Evolutionary conservation across 768 basidiomycete genomes (phyloP).

Genomic region (Lactarius evosmus): DNA sequence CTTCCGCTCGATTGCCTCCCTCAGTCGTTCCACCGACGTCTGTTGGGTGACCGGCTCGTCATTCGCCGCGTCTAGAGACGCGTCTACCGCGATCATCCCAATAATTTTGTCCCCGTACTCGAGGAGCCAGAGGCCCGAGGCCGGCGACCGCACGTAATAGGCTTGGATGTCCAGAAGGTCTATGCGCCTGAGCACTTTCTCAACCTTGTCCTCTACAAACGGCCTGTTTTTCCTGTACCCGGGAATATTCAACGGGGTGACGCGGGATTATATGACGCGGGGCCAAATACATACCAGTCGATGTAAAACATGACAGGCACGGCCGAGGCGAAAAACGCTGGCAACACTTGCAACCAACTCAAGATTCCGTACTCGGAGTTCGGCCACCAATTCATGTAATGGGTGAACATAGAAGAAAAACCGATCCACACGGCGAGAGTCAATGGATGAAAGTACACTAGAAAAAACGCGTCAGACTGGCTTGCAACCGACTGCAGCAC

Average conservation of each 20-base stretch:
- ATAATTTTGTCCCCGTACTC: conserved; percentile 57
- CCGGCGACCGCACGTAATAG: conserved; percentile 58
- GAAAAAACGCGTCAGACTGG: conserved; percentile 2
- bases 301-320: conserved; percentile 62
- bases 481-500: neutral
- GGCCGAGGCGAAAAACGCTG: conserved; percentile 60
- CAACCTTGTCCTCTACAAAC: conserved; percentile 54
- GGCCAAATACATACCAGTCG: conserved; percentile 55
- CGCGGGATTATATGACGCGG: conserved; percentile 7
- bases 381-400: conserved; percentile 70
- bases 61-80: conserved; percentile 43
- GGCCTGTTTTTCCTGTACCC: conserved; percentile 63
- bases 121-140: conserved; percentile 69
- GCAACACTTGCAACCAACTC: conserved; percentile 58
- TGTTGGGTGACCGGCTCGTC: conserved; percentile 32
- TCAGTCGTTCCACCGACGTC: conserved; percentile 24
- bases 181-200: conserved; percentile 48
- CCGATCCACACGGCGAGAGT: conserved; percentile 58
- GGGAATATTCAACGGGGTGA: neutral
- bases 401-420: conserved; percentile 55
- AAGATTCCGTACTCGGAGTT: conserved; percentile 41
- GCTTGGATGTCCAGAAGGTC: conserved; percentile 52
- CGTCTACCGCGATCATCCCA: conserved; percentile 70
- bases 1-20: conserved; percentile 28
- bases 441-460: conserved; percentile 59